Base-by-base conservation (phyloP, 2,329 filamentous ascomycete genomes). In the Emydomyces testavorans region DNA sequence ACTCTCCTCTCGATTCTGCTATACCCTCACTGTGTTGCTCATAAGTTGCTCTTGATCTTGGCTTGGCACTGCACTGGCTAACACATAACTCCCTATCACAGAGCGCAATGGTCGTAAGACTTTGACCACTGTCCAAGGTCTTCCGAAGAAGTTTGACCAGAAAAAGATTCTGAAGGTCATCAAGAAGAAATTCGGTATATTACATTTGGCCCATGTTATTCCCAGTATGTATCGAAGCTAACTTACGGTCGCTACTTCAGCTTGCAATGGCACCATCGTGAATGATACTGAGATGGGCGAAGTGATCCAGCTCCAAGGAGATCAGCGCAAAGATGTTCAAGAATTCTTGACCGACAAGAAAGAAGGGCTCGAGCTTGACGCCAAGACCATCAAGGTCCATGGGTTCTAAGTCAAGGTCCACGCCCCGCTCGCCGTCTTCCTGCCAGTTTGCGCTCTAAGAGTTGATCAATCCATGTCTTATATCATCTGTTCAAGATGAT, bases 81-180 rank as follows among this genome's bases (percentile, higher is more conserved):
- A 43, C 53, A 54, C 50, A 48, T 53, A 5, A 53, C 34, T 50
- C 38, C 28, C 6, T 52, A 23, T 3, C 39, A 36, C 70, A 96
- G 90, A 98, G 77, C 92, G 92, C 76, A 98, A 98, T 96, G 92
- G 92, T 82, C 92, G 92, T 73, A 98, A 98, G 81, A 96, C 92
- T 77, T 79, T 98, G 84, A 98, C 92, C 63, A 98, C 92, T 63
- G 89, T 98, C 65, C 90, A 96, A 80, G 92, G 92, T 73, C 82
- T 98, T 64, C 90, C 92, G 56, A 92, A 92, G 77, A 95, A 96
- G 70, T 96, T 95, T 67, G 90, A 95, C 74, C 88, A 92, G 73
- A 96, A 95, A 82, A 95, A 95, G 77, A 95, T 98, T 69, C 82
- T 98, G 65, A 95, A 95, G 78, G 89, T 94, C 72, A 94, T 96